A percentile compares a stretch with the other conserved stretches of the same genome.
Conservation (phyloP, 208 protist genomes). For the Leishmania major region DNA sequence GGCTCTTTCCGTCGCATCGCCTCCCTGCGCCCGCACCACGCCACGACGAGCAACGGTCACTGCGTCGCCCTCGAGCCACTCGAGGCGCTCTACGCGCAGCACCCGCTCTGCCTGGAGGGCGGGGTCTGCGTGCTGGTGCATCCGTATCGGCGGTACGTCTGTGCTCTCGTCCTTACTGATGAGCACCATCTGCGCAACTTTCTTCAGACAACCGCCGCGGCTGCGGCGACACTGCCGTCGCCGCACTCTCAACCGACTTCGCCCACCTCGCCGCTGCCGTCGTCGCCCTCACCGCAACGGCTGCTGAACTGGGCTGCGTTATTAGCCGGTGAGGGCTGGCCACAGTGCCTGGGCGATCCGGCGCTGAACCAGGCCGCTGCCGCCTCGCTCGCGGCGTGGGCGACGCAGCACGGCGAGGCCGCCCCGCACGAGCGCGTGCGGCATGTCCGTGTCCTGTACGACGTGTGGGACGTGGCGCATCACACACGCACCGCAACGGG, state of each 20-base stretch:
- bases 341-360: slow-evolving; percentile 41
- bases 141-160: slow-evolving; percentile 59
- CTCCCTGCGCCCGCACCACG: slow-evolving; percentile 56
- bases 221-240: not conserved
- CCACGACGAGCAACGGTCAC: slow-evolving; percentile 64
- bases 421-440: slow-evolving; percentile 38
- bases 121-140: slow-evolving; percentile 78
- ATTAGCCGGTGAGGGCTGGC: slow-evolving; percentile 24
- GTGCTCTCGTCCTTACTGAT: slow-evolving; percentile 56
- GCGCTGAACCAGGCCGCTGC: slow-evolving; percentile 47
- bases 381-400: slow-evolving; percentile 35
- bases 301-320: not conserved
- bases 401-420: not conserved
- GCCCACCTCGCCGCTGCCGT: not conserved
- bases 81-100: slow-evolving; percentile 53
- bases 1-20: slow-evolving; percentile 73
- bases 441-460: slow-evolving; percentile 58
- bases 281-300: not conserved
- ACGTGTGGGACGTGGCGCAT: slow-evolving; percentile 72
- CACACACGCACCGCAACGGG: slow-evolving; percentile 62
- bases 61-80: slow-evolving; percentile 71
- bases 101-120: slow-evolving; percentile 39
- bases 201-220: slow-evolving; percentile 4
- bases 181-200: slow-evolving; percentile 31
- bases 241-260: not conserved